Evolutionary conservation across 768 basidiomycete species (phyloP), one percentile per base, ranked within the genome.

Genomic region (Clitopilus hobsonii): DNA sequence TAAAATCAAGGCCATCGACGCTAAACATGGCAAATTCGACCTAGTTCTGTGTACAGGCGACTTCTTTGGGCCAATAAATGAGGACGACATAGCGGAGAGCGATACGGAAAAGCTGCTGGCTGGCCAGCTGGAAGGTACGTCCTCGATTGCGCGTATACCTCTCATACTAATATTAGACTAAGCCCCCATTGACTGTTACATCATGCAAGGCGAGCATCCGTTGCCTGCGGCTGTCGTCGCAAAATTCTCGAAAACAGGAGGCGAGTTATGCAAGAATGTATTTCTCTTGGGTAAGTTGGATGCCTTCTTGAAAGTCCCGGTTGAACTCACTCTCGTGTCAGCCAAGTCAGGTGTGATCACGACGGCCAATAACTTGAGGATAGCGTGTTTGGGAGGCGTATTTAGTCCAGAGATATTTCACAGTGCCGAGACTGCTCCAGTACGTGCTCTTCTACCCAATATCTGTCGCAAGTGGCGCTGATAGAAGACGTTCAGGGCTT

Each of bases 21-120:
- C 84, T 53, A 97, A 96, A 72, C 91, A 97, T 69, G 94, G 94
- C 58, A 91, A 90, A 66, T 98, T 98, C 66, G 89, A 93, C 64
- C 79, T 91, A 54, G 80, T 86, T 6, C 77, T 94, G 51, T 91
- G 89, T 61, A 73, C 77, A 6, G 92, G 92, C n/a, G 89, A 93
- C 69, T 94, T 94, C 71, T 92, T 94, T 69, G 88, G 88, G 5
- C 78, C 77, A 1, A 64, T 73, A n/a, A 73, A 71, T 24, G 65
- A 61, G 16, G 61, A 66, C 4, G 64, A 59, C 8, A 67, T 59
- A 11, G 71, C 64, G 51, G 77, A 80, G 11, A 75, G 82, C 54
- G 81, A 91, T 54, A 69, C 86, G 1, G 60, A 65, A 4, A 76
- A 85, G 59, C 73, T 94, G 25, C 69, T 95, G 60, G 75, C 80